These are phyloP conservation scores for Raphanus hybrid DNA, from an alignment of 441 rosid species.

Conservation along the genomic window DNA sequence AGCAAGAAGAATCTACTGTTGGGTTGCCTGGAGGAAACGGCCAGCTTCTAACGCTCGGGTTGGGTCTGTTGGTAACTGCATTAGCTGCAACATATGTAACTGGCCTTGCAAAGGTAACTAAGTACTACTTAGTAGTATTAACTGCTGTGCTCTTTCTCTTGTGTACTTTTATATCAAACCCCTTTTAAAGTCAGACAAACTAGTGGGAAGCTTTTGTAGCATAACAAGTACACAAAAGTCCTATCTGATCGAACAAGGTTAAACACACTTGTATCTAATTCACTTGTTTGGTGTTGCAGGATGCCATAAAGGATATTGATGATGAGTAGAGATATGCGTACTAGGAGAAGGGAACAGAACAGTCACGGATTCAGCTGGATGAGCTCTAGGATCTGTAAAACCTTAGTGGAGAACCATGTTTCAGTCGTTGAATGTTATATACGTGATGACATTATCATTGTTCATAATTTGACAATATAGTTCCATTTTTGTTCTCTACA, in stretches of 20 bases:
- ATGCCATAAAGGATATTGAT: slow-evolving; percentile 75
- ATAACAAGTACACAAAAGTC: neutral
- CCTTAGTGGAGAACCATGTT: slow-evolving; percentile 9
- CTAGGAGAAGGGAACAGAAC: neutral
- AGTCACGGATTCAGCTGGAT: neutral
- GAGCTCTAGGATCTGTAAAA: slow-evolving; percentile 26
- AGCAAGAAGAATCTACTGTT: slow-evolving; percentile 90
- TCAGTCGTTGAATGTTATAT: slow-evolving; percentile 14
- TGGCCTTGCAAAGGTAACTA: slow-evolving; percentile 82
- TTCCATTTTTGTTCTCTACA: neutral
- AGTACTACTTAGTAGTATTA: neutral
- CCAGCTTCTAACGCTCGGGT: slow-evolving; percentile 77
- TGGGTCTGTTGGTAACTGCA: slow-evolving; percentile 83
- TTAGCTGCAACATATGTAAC: slow-evolving; percentile 89
- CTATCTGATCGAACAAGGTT: neutral
- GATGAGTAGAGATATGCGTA: slow-evolving; percentile 53
- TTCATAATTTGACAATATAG: slow-evolving; percentile 28
- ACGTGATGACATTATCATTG: slow-evolving; percentile 19
- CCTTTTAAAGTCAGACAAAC: neutral
- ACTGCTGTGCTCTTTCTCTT: slow-evolving; percentile 7
- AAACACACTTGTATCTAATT: neutral
- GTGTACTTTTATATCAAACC: neutral
- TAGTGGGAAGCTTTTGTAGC: neutral
- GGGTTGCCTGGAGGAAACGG: slow-evolving; percentile 81
- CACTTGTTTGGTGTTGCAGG: slow-evolving; percentile 52